Evolutionary conservation across 129 eudicot species (phyloP).

Genomic region (Daucus carota): DNA sequence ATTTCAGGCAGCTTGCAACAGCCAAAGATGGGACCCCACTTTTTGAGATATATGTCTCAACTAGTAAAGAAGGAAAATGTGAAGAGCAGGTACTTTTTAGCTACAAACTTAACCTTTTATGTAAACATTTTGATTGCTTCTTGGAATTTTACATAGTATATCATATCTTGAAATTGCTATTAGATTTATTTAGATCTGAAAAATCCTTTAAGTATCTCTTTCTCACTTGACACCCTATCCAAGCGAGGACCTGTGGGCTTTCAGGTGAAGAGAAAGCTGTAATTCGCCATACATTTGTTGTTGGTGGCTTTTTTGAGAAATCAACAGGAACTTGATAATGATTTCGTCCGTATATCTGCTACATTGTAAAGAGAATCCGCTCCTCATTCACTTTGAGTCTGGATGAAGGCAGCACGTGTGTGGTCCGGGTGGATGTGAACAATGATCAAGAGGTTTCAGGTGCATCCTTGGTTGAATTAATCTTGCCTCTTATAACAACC

Average conservation of each 20-base stretch:
- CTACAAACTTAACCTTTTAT: not conserved
- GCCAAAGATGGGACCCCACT: conserved; percentile 65
- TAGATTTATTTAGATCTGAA: not conserved
- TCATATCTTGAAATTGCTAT: not conserved
- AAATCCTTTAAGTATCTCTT: not conserved
- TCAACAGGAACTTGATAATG: conserved; percentile 26
- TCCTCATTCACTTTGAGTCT: conserved; percentile 48
- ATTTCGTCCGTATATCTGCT: conserved; percentile 67
- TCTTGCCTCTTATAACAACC: no score
- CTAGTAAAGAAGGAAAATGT: conserved; percentile 50
- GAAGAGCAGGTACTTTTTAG: conserved; percentile 61
- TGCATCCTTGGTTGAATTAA: no score
- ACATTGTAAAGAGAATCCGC: conserved; percentile 38
- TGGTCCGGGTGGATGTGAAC: no score
- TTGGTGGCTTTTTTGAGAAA: conserved; percentile 37
- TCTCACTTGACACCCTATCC: not conserved
- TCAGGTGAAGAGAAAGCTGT: conserved; percentile 28
- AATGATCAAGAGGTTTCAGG: conserved; percentile 17
- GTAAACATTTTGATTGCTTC: no score
- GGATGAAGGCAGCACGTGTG: conserved; percentile 49
- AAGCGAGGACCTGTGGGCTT: not conserved
- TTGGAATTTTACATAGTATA: not conserved
- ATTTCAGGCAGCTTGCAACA: conserved; percentile 82
- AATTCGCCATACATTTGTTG: conserved; percentile 43
- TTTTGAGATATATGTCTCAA: conserved; percentile 75